phyloP scores from a whole-genome alignment of 2,329 filamentous ascomycete genomes.

The Microdochium trichocladiopsis region DNA sequence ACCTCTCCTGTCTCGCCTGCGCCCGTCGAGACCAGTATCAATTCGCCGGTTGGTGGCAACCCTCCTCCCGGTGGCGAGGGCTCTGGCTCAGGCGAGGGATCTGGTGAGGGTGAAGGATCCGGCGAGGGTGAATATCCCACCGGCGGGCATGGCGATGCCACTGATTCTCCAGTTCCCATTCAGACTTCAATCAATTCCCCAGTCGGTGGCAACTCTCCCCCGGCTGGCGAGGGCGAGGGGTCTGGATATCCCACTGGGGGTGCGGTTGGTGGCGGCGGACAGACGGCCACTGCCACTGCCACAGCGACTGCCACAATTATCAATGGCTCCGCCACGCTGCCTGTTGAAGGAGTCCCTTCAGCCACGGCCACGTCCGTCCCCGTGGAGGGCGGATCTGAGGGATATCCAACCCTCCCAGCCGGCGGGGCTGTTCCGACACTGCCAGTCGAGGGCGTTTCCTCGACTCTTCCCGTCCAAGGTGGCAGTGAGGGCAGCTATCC shows the following conservation, averaged over 20 bases:
- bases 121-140: not conserved
- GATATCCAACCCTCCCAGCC: not conserved
- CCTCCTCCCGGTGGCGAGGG: too few relatives aligned
- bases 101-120: not conserved
- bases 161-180: too few relatives aligned
- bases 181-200: too few relatives aligned
- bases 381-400: not conserved
- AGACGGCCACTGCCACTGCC: not conserved
- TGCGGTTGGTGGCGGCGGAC: too few relatives aligned
- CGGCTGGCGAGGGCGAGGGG: too few relatives aligned
- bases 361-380: not conserved
- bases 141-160: conserved; percentile 11
- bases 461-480: not conserved
- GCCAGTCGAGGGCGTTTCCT: not conserved
- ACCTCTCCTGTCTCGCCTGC: too few relatives aligned
- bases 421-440: not conserved
- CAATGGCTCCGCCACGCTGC: not conserved
- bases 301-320: not conserved
- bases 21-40: too few relatives aligned
- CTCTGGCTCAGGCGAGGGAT: too few relatives aligned
- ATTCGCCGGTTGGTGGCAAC: too few relatives aligned
- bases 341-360: not conserved
- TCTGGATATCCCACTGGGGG: too few relatives aligned
- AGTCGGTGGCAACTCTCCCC: too few relatives aligned
- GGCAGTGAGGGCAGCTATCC: not conserved